Conservation (phyloP, 345 rosid species). For the Trapa bicornis region DNA sequence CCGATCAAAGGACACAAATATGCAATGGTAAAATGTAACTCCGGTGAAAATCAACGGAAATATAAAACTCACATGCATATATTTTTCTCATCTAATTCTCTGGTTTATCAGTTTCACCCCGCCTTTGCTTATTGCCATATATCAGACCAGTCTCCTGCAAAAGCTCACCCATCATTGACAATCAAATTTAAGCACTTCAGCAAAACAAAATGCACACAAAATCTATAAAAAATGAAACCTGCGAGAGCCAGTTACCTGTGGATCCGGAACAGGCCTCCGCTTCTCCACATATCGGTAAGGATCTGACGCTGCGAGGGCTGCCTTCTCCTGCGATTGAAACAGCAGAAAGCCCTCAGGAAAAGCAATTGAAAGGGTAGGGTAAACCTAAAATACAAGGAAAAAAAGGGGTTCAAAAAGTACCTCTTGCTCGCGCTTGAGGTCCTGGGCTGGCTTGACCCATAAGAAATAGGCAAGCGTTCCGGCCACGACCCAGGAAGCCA, state of each 20-base stretch:
- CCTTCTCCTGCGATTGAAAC: constrained; percentile 41
- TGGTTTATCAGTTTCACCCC: constrained; percentile 17
- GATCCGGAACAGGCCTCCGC: constrained; percentile 70
- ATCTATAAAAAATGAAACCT: neutral
- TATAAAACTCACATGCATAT: neutral
- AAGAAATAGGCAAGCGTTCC: constrained; percentile 86
- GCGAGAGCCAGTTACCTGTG: constrained; percentile 36
- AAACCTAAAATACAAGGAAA: neutral
- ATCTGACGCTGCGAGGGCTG: constrained; percentile 61
- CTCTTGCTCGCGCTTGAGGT: constrained; percentile 71
- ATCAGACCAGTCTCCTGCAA: constrained; percentile 61
- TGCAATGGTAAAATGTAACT: neutral
- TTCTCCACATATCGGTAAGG: constrained; percentile 58
- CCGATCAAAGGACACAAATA: neutral
- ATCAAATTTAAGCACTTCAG: neutral
- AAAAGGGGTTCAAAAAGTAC: constrained; percentile 10
- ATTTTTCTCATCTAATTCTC: constrained; percentile 8
- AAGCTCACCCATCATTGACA: neutral
- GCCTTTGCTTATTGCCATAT: constrained; percentile 47
- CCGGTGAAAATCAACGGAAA: neutral
- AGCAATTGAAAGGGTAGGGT: neutral
- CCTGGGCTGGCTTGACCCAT: constrained; percentile 90
- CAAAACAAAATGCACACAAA: neutral
- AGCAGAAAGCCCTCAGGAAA: neutral
- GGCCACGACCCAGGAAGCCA: constrained; percentile 88